Evolutionary conservation across 306 rosid species (phyloP), one percentile per base, ranked within the genome.

Genomic region (Trichosanthes cucumerina): DNA sequence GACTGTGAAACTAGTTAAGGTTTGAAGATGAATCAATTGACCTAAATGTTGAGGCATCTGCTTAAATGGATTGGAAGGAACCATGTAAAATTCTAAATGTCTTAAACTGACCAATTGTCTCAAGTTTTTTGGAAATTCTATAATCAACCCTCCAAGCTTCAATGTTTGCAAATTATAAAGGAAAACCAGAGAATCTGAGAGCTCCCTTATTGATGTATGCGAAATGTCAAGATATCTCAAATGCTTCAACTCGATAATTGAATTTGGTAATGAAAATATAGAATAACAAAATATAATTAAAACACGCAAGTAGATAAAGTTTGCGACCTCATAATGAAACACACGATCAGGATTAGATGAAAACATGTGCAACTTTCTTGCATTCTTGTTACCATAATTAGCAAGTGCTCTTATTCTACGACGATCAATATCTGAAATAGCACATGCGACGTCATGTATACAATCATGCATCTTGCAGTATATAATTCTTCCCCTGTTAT

Each of bases 381-480:
- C 69, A 28, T 5, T 4, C 14, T 62, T 62, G 33, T 62, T 21
- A 13, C 7, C 14, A 12, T n/a, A 28, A 12, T 28, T n/a, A n/a
- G n/a, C n/a, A 23, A 23, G 64, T 9, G 33, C 34, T 36, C 15
- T 2, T 18, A 6, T n/a, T 39, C 33, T 33, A 13, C 18, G 18
- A 47, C 18, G 9, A 7, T 43, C 3, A n/a, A n/a, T n/a, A n/a
- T n/a, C n/a, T n/a, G 39, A 8, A 33, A 59, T 57, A 38, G 54
- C 63, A 41, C 13, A 54, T 11, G 84, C 80, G 3, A 81, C 58
- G n/a, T 31, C 84, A 24, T 76, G 77, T 11, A 81, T 44, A 6
- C 76, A 47, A 81, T 76, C 80, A 18, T 76, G 84, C 80, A 81
- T 81, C 62, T 81, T 66, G 23, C 52, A 54, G 8, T 18, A 16